Percentiles rank a stretch among this genome's conserved stretches.
phyloP scores from a whole-genome alignment of 1,284 basidiomycete genomes.

The Fomitiporia mediterranea region DNA sequence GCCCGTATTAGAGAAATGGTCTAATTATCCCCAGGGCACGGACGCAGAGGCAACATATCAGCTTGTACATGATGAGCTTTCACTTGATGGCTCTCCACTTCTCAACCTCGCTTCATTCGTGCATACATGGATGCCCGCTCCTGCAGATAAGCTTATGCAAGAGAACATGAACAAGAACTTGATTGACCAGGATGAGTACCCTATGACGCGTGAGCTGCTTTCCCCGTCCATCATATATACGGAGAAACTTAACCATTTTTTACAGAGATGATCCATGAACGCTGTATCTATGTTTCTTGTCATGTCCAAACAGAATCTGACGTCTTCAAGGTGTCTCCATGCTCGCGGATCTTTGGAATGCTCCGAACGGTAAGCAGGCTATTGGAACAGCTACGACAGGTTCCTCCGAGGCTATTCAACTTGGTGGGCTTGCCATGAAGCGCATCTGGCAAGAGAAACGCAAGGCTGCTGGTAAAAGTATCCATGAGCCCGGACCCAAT shows the following conservation, averaged over 20 bases:
- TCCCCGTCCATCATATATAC: constrained; percentile 14
- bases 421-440: constrained; percentile 94
- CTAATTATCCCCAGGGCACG: constrained; percentile 39
- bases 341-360: constrained; percentile 92
- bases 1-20: neutral
- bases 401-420: constrained; percentile 89
- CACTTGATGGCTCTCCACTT: constrained; percentile 72
- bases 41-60: constrained; percentile 64
- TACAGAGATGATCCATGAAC: constrained; percentile 70
- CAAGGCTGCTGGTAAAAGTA: constrained; percentile 82
- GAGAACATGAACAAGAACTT: constrained; percentile 90
- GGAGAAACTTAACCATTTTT: neutral
- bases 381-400: constrained; percentile 94
- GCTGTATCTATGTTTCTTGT: constrained; percentile 41
- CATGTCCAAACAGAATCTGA: neutral
- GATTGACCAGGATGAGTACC: constrained; percentile 92
- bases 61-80: constrained; percentile 80
- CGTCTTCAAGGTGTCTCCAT: constrained; percentile 58
- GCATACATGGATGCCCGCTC: constrained; percentile 55
- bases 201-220: constrained; percentile 59
- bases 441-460: constrained; percentile 88
- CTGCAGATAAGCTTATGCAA: constrained; percentile 66
- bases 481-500: constrained; percentile 79
- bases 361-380: constrained; percentile 65
- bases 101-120: constrained; percentile 83